Evolutionary conservation across 352 stramenopile species (phyloP).

Genomic region (Phytophthora idaei): DNA sequence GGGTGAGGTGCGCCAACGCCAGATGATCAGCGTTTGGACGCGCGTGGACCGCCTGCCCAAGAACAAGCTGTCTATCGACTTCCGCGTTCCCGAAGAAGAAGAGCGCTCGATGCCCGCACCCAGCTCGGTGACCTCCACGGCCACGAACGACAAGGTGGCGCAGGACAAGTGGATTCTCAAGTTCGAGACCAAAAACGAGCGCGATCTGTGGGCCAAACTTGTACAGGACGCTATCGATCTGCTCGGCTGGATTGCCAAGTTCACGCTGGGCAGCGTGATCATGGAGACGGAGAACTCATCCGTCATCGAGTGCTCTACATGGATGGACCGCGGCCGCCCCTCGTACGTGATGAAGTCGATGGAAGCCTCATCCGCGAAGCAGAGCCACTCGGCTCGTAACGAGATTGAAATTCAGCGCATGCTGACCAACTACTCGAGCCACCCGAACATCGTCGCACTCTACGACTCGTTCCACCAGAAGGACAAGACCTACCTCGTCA

Average conservation of each 20-base stretch:
- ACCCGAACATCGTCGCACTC: slow-evolving; percentile 70
- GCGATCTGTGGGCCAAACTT: slow-evolving; percentile 63
- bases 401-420: slow-evolving; percentile 70
- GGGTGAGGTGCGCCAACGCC: slow-evolving; percentile 62
- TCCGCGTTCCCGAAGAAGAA: slow-evolving; percentile 42
- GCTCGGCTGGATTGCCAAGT: slow-evolving; percentile 74
- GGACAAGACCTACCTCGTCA: slow-evolving; percentile 65
- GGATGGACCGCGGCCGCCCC: slow-evolving; percentile 57
- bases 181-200: slow-evolving; percentile 77
- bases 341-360: slow-evolving; percentile 77
- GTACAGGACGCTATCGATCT: slow-evolving; percentile 72
- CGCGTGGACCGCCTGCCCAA: slow-evolving; percentile 64
- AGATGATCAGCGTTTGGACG: slow-evolving; percentile 65
- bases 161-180: slow-evolving; percentile 70
- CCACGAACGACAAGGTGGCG: slow-evolving; percentile 36
- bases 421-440: slow-evolving; percentile 73
- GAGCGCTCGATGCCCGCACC: slow-evolving; percentile 21
- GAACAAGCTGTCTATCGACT: slow-evolving; percentile 76
- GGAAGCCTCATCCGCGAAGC: slow-evolving; percentile 52
- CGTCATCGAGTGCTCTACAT: slow-evolving; percentile 68
- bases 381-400: slow-evolving; percentile 51
- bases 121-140: slow-evolving; percentile 19
- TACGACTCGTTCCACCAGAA: slow-evolving; percentile 70
- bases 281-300: slow-evolving; percentile 62
- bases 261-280: slow-evolving; percentile 61